Base-by-base conservation (phyloP, 768 basidiomycete genomes). In the Leccinum variicolor region DNA sequence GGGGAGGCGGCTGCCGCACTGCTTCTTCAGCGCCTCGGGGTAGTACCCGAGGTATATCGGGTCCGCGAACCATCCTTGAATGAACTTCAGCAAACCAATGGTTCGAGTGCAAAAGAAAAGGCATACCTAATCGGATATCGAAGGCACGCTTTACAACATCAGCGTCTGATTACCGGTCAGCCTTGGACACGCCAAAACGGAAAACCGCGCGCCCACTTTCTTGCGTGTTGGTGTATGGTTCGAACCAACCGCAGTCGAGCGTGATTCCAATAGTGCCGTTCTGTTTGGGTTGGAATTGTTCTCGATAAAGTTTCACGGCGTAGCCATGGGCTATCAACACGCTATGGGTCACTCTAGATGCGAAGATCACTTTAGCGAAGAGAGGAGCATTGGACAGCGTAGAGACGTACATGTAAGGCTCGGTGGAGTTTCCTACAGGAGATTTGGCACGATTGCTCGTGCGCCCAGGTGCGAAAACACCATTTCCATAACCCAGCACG, bases 251-350 rank as follows among this genome's bases (percentile, higher is more conserved):
- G 10, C 87, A 85, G 64, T 91, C 90, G 50, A 92, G 77, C 0
- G 90, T 91, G 66, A 93, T 89, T 19, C 90, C 89, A 62, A 91
- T 89, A 61, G 79, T 74, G 21, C 90, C 90, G 9, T 79, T 75
- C 68, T 91, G 89, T 2, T 61, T 70, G 3, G 77, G 64, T 71
- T 89, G 85, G 77, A 83, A 92, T 52, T 85, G 72, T 26, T 84
- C 81, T 28, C 86, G 82, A 67, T 90, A 92, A 10, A 86, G 65
- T 65, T 88, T 84, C 50, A 83, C 84, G 15, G 85, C 86, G 61
- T 81, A 69, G 0, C 89, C 91, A 64, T 93, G 91, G 2, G 89
- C 77, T 21, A 89, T 73, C 34, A 92, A 84, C 50, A 89, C 68
- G 62, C 75, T 80, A 68, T 90, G 89, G 3, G 81, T 87, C 55